A percentile compares a stretch with the other conserved stretches of the same genome.
Evolutionary conservation across 805 yeast species (phyloP).

Genomic region (Candida tallmaniae): DNA sequence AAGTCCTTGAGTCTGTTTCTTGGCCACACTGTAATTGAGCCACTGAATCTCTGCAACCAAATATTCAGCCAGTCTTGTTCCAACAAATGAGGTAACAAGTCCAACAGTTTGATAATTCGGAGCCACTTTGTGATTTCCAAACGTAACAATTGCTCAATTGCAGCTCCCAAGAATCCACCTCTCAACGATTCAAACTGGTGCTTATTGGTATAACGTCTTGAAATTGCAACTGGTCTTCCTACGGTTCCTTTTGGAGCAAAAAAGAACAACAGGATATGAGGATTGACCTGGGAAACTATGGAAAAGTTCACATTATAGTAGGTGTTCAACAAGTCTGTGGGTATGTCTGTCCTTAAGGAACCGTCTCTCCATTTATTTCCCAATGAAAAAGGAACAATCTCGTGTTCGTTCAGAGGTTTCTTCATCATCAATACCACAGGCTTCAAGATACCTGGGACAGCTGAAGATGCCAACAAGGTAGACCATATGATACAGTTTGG

Average conservation of each 20-base stretch:
- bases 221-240: constrained; percentile 67
- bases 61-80: constrained; percentile 80
- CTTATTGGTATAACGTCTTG: constrained; percentile 36
- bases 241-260: constrained; percentile 78
- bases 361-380: constrained; percentile 82
- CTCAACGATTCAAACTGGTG: constrained; percentile 44
- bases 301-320: constrained; percentile 74
- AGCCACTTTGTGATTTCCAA: constrained; percentile 77
- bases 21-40: constrained; percentile 76
- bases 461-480: constrained; percentile 68
- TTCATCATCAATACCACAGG: constrained; percentile 80
- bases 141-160: constrained; percentile 64
- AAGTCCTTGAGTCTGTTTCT: constrained; percentile 56
- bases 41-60: constrained; percentile 70
- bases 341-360: constrained; percentile 72
- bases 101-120: constrained; percentile 58
- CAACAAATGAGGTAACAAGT: constrained; percentile 60
- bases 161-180: constrained; percentile 75
- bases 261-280: constrained; percentile 71
- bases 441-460: constrained; percentile 77
- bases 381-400: constrained; percentile 61
- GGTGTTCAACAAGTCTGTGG: constrained; percentile 66
- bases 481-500: constrained; percentile 85
- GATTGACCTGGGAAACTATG: constrained; percentile 78
- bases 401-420: constrained; percentile 23